Conservation (phyloP, 2,329 filamentous ascomycete species). For the Drechslera avenae region DNA sequence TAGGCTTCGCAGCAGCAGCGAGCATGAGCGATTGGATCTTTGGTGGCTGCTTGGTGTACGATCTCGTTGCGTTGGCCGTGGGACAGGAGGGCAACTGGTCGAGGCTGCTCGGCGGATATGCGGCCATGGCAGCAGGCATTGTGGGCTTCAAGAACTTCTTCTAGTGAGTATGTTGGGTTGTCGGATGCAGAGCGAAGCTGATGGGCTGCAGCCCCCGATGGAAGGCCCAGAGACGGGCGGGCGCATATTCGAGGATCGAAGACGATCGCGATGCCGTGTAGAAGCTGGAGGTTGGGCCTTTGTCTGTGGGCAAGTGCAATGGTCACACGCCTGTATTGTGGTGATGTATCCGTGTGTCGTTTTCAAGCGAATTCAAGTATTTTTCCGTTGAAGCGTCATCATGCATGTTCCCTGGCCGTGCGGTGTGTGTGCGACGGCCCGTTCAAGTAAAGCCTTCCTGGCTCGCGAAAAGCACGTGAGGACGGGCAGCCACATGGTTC, state of each 20-base stretch:
- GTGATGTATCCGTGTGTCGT: neutral
- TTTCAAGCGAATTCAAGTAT: neutral
- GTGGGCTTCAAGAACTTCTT: conserved; percentile 59
- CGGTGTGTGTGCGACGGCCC: neutral
- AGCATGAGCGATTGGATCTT: conserved; percentile 64
- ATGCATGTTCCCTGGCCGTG: neutral
- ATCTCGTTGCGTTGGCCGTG: conserved; percentile 59
- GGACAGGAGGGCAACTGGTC: conserved; percentile 61
- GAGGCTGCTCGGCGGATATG: conserved; percentile 57
- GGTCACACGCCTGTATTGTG: neutral
- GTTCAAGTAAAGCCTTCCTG: neutral
- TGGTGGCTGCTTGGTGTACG: conserved; percentile 64
- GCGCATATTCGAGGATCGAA: conserved; percentile 26
- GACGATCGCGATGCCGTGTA: conserved; percentile 7
- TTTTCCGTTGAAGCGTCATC: neutral
- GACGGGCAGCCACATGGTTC: too few relatives aligned
- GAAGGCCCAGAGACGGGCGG: conserved; percentile 24
- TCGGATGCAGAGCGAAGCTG: conserved; percentile 19
- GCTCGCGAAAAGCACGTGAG: too few relatives aligned
- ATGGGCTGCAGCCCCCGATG: conserved; percentile 30
- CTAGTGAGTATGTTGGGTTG: conserved; percentile 48
- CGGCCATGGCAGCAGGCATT: conserved; percentile 58
- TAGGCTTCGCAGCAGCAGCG: conserved; percentile 59
- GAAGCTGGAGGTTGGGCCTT: neutral
- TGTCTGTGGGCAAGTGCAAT: too few relatives aligned